Conservation (phyloP, 2,329 filamentous ascomycete genomes). For the Anisogramma anomala region DNA sequence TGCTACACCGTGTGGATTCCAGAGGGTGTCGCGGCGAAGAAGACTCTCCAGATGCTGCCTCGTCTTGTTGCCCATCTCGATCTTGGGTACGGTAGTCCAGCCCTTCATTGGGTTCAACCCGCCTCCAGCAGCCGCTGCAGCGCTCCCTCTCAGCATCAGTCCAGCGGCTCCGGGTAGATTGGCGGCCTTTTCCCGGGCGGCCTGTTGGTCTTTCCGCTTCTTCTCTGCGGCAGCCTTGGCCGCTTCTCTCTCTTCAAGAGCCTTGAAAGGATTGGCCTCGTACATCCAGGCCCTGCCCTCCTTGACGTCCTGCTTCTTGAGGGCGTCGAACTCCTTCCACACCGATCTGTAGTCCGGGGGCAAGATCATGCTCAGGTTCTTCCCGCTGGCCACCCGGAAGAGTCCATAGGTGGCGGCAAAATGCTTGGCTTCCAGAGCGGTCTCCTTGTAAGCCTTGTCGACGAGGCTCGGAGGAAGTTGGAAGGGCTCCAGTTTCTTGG, state of each 20-base stretch:
- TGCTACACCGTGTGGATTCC: slow-evolving; percentile 70
- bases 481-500: slow-evolving; percentile 66
- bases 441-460: slow-evolving; percentile 63
- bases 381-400: slow-evolving; percentile 87
- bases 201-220: slow-evolving; percentile 61
- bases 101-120: slow-evolving; percentile 49
- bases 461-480: slow-evolving; percentile 67
- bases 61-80: slow-evolving; percentile 82
- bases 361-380: slow-evolving; percentile 88
- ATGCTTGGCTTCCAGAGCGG: slow-evolving; percentile 81
- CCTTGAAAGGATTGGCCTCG: slow-evolving; percentile 84
- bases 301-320: slow-evolving; percentile 72
- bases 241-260: slow-evolving; percentile 67
- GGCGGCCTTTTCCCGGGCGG: slow-evolving; percentile 55
- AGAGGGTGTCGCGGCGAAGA: slow-evolving; percentile 65
- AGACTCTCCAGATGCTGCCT: slow-evolving; percentile 69
- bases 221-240: slow-evolving; percentile 66
- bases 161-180: slow-evolving; percentile 49
- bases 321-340: slow-evolving; percentile 79
- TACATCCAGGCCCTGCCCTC: slow-evolving; percentile 84
- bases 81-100: slow-evolving; percentile 77
- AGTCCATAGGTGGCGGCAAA: slow-evolving; percentile 86
- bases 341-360: slow-evolving; percentile 80
- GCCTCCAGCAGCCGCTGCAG: slow-evolving; percentile 22
- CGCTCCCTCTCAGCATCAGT: slow-evolving; percentile 38